These are phyloP conservation scores for Penicillium sp. DNA, from an alignment of 2,329 filamentous ascomycete species.

Conservation along the genomic window DNA sequence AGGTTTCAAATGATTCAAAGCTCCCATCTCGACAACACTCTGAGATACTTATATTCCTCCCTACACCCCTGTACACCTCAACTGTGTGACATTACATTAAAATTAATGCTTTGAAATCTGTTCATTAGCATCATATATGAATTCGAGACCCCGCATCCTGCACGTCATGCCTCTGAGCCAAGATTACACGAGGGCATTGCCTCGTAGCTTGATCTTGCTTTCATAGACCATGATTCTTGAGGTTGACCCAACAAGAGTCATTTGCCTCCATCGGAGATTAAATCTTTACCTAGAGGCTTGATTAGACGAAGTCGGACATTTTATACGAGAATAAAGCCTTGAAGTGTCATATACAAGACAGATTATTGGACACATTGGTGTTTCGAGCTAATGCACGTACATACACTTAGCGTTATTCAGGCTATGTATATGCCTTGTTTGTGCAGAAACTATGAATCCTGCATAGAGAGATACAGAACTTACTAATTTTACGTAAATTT, in stretches of 20 bases:
- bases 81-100: background rate
- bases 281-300: background rate
- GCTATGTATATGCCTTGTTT: background rate
- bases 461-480: background rate
- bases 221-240: too few relatives aligned
- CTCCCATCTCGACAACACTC: background rate
- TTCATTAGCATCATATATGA: background rate
- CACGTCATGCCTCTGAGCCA: background rate
- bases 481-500: background rate
- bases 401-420: too few relatives aligned
- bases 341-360: background rate
- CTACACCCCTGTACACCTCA: background rate
- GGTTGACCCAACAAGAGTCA: too few relatives aligned
- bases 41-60: slow-evolving; percentile 2
- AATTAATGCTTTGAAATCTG: background rate
- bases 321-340: background rate
- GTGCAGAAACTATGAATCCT: background rate
- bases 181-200: background rate
- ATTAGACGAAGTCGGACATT: background rate
- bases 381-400: background rate
- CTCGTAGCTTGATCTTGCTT: background rate
- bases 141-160: background rate
- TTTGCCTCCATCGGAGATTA: background rate
- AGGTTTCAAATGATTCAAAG: background rate
- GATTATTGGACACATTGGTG: background rate